Evolutionary conservation across 2,329 filamentous ascomycete species (phyloP).

Genomic region (Didymella keratinophila): DNA sequence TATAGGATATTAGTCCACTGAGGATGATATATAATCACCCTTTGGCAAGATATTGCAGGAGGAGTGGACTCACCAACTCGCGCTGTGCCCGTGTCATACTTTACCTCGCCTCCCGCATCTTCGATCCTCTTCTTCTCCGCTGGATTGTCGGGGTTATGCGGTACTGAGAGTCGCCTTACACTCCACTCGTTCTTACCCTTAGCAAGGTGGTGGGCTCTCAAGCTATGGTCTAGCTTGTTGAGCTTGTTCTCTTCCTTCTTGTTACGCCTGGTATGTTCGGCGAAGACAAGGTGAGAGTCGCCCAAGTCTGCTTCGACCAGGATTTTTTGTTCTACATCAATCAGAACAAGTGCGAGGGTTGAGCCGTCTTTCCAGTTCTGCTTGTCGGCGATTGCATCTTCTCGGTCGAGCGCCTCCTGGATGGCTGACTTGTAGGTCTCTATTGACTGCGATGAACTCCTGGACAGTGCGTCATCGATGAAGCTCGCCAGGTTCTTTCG

Average conservation of each 20-base stretch:
- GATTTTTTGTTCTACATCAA: conserved; percentile 33
- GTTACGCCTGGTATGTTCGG: conserved; percentile 15
- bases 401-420: conserved; percentile 31
- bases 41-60: no score
- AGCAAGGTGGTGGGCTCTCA: conserved; percentile 18
- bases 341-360: conserved; percentile 33
- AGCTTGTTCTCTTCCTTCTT: conserved; percentile 16
- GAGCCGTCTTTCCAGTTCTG: conserved; percentile 32
- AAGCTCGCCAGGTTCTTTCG: conserved; percentile 28
- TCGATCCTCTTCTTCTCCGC: conserved; percentile 33
- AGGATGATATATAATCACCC: background rate
- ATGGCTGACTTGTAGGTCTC: conserved; percentile 36
- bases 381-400: conserved; percentile 30
- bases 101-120: conserved; percentile 35
- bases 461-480: conserved; percentile 30
- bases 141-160: conserved; percentile 31
- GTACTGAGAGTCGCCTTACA: conserved; percentile 27
- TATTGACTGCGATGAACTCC: conserved; percentile 19
- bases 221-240: conserved; percentile 13
- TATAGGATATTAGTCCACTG: background rate
- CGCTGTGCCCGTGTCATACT: conserved; percentile 31
- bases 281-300: conserved; percentile 35
- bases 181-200: conserved; percentile 29
- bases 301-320: conserved; percentile 35
- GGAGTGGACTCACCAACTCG: conserved; percentile 21